phyloP scores from a whole-genome alignment of 2,329 filamentous ascomycete species.

The Diaporthe caulivora region DNA sequence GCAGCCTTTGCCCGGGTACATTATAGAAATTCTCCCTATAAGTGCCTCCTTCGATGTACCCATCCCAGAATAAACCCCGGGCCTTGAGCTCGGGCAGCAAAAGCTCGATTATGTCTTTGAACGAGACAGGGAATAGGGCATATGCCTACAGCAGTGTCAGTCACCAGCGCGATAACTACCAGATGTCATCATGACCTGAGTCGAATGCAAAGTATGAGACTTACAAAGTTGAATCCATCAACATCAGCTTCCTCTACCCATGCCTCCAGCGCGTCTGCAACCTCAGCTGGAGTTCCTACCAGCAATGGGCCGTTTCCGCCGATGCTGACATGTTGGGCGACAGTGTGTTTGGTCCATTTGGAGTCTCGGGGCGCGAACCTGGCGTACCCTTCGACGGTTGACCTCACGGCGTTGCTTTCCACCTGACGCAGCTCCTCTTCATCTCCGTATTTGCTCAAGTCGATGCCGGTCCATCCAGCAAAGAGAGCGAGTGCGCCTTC shows the following conservation, averaged over 20 bases:
- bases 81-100: constrained; percentile 71
- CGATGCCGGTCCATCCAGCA: constrained; percentile 78
- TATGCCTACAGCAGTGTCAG: constrained; percentile 54
- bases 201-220: constrained; percentile 1
- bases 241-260: constrained; percentile 79
- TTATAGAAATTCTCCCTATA: constrained; percentile 59
- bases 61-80: constrained; percentile 68
- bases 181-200: too few species aligned
- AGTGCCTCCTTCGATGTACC: constrained; percentile 58
- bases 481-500: constrained; percentile 79
- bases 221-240: constrained; percentile 79
- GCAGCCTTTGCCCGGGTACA: constrained; percentile 49
- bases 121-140: constrained; percentile 66
- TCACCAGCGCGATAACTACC: not conserved
- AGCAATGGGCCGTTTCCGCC: constrained; percentile 75
- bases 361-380: constrained; percentile 43
- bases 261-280: constrained; percentile 75
- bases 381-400: constrained; percentile 42
- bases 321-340: constrained; percentile 76
- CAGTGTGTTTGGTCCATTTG: constrained; percentile 80
- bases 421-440: constrained; percentile 55
- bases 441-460: constrained; percentile 55
- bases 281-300: constrained; percentile 73
- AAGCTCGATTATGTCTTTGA: constrained; percentile 75
- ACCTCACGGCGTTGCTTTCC: constrained; percentile 56